Evolutionary conservation across 768 basidiomycete genomes (phyloP).

Genomic region (Suillus clintonianus): DNA sequence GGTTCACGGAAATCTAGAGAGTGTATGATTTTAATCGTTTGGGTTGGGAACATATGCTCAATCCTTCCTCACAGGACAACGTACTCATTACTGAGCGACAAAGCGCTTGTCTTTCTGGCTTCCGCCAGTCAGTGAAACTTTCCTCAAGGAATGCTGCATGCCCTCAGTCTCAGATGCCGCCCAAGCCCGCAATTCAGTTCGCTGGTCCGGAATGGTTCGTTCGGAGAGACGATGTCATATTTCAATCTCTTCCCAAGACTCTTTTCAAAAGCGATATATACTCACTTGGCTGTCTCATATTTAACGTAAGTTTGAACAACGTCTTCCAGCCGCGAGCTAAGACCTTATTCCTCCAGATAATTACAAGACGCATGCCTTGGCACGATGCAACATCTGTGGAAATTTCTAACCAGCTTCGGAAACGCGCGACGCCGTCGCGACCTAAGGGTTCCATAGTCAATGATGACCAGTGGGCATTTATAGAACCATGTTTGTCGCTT

Average conservation of each 20-base stretch:
- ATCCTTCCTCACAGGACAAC: background rate
- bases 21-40: background rate
- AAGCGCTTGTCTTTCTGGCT: background rate
- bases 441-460: background rate
- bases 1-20: background rate
- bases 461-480: background rate
- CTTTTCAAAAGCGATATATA: background rate
- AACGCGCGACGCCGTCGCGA: background rate
- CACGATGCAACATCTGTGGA: background rate
- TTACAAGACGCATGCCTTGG: background rate
- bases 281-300: background rate
- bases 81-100: conserved; percentile 2
- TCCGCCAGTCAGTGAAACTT: conserved; percentile 1
- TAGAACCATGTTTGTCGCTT: background rate
- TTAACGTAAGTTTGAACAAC: background rate
- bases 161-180: background rate
- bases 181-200: background rate
- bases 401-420: background rate
- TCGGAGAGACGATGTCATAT: background rate
- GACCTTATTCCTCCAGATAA: background rate
- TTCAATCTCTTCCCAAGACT: background rate
- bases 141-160: background rate
- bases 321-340: background rate
- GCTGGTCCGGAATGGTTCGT: background rate
- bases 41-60: background rate